Evolutionary conservation across 192 early-diverging fungal species (phyloP).

Genomic region (Backusella liffmaniae): DNA sequence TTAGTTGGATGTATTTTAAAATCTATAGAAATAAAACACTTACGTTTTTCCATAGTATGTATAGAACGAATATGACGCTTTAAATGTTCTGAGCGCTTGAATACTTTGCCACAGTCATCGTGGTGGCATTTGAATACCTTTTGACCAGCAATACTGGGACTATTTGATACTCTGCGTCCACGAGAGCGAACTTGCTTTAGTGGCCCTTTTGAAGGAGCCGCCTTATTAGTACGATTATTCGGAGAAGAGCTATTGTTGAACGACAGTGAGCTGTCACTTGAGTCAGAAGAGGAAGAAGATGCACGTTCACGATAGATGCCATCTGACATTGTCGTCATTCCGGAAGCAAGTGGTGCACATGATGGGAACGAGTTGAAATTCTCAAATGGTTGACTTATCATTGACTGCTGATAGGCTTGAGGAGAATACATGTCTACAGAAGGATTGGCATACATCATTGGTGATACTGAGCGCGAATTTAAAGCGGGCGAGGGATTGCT

Average conservation of each 20-base stretch:
- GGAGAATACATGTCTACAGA: conserved; percentile 14
- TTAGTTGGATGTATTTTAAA: background rate
- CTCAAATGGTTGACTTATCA: background rate
- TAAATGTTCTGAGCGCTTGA: conserved; percentile 59
- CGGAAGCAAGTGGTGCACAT: background rate
- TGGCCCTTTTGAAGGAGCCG: background rate
- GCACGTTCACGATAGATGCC: conserved; percentile 1
- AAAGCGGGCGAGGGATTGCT: background rate
- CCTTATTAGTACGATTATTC: conserved; percentile 1
- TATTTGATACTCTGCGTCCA: conserved; percentile 50
- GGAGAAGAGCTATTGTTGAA: background rate
- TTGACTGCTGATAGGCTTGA: conserved; percentile 9
- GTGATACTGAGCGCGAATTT: conserved; percentile 12
- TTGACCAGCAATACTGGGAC: conserved; percentile 40
- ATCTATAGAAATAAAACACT: conserved; percentile 25
- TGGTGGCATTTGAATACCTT: conserved; percentile 56
- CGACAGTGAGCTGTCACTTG: conserved; percentile 3
- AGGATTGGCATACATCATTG: conserved; percentile 17
- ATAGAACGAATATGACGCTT: conserved; percentile 61
- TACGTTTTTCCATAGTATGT: conserved; percentile 61
- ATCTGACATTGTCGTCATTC: background rate
- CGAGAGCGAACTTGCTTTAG: conserved; percentile 38
- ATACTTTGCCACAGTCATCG: conserved; percentile 54
- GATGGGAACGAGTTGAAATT: background rate
- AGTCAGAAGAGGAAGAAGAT: conserved; percentile 9